Evolutionary conservation across 345 rosid species (phyloP).

Genomic region (Populus pruinosa): DNA sequence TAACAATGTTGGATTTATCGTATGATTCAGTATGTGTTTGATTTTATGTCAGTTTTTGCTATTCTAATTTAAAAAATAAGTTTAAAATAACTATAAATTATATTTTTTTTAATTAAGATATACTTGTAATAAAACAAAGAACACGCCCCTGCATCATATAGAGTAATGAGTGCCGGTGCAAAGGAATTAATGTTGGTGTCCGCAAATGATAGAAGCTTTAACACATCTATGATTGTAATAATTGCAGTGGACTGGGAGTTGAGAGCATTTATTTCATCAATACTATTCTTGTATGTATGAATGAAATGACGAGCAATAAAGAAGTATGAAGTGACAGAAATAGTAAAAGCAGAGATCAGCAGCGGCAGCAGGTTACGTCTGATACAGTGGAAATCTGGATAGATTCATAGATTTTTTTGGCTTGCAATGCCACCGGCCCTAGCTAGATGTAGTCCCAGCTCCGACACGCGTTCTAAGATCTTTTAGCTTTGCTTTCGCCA

Average conservation of each 20-base stretch:
- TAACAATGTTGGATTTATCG: too few species aligned
- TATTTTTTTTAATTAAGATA: too few species aligned
- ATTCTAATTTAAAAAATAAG: too few species aligned
- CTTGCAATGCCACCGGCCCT: conserved; percentile 32
- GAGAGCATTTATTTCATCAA: not conserved
- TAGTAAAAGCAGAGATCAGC: not conserved
- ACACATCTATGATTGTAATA: not conserved
- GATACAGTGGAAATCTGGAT: conserved; percentile 12
- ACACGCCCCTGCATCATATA: too few species aligned
- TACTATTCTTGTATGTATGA: not conserved
- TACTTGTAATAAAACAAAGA: too few species aligned
- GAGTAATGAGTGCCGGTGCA: not conserved
- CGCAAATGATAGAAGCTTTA: not conserved
- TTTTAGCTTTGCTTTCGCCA: not conserved
- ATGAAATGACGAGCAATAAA: not conserved
- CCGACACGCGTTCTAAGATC: conserved; percentile 37
- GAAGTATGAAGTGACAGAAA: not conserved
- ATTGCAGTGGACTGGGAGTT: not conserved
- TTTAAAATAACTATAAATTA: too few species aligned
- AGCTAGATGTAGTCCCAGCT: conserved; percentile 1
- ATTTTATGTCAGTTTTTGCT: too few species aligned
- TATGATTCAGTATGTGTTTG: too few species aligned
- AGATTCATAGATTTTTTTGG: not conserved
- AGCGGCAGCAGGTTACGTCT: conserved; percentile 24
- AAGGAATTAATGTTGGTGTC: not conserved